Base-by-base conservation (phyloP, 345 rosid species). In the Populus deltoides region DNA sequence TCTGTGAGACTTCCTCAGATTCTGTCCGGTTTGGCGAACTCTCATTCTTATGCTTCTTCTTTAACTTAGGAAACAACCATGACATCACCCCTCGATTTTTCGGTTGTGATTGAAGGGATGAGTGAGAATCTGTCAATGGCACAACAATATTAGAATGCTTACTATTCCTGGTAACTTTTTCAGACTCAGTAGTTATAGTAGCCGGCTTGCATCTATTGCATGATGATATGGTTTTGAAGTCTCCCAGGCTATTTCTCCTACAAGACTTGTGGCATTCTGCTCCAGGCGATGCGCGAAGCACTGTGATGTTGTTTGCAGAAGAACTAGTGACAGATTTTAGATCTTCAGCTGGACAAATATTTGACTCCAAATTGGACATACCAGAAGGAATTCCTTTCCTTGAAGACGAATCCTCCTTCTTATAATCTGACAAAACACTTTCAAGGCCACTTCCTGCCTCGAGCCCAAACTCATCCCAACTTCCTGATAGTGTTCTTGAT, bases 61-160 rank as follows among this genome's bases (percentile, higher is more conserved):
- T 93, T 24, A 90, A 76, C 92, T 87, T 83, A 0, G 98, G 97
- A 68, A 96, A 90, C 79, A 92, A 76, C 93, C 98, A 82, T n/a
- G 97, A 92, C 66, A 95, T 86, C 83, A 90, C 81, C 79, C 97
- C 92, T 27, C 88, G 80, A 72, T 74, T 89, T 72, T 86, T 91
- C 6, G 90, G 87, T 41, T 91, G 95, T 1, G 97, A 79, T 66
- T 86, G 94, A 71, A 79, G 80, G 2, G 88, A 78, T 0, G 93
- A 89, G 39, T 88, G 97, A 5, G 94, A 87, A 82, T 93, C 92
- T 9, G 91, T 88, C 79, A 91, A 75, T 20, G 98, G 98, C 71
- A 91, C 94, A 62, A 92, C 91, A 8, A 81, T 86, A 78, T 92
- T 95, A 8, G 97, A 91, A 82, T 66, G 85, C 89, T 71, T 90